Conservation (phyloP, 352 stramenopile species). For the Globisporangium parvum region DNA sequence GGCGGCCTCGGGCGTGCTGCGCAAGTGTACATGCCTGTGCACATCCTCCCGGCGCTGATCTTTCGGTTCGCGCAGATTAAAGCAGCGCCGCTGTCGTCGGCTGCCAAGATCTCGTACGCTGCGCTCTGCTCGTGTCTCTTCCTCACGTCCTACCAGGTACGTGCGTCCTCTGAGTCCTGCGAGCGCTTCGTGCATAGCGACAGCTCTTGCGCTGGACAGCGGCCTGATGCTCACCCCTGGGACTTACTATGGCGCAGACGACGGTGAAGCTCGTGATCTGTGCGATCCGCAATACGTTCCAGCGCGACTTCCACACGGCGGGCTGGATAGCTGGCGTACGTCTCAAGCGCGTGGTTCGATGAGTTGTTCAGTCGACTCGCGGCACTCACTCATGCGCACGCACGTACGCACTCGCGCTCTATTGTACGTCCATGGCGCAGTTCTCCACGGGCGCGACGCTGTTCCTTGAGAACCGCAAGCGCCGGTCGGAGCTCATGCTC, state of each 20-base stretch:
- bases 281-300: constrained; percentile 62
- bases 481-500: constrained; percentile 80
- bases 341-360: not conserved
- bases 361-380: not conserved
- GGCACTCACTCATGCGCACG: not conserved
- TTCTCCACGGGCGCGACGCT: constrained; percentile 48
- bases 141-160: constrained; percentile 77
- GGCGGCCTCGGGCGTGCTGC: constrained; percentile 57
- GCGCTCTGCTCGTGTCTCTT: constrained; percentile 77
- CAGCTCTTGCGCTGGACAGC: too few species aligned
- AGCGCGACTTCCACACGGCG: constrained; percentile 43
- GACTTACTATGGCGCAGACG: constrained; percentile 22
- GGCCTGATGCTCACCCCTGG: not conserved
- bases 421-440: constrained; percentile 29
- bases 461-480: constrained; percentile 79
- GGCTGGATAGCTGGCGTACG: constrained; percentile 51
- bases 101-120: constrained; percentile 46
- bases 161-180: too few species aligned
- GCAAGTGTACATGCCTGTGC: constrained; percentile 78
- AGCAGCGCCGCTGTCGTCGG: constrained; percentile 35
- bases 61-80: constrained; percentile 68
- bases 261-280: constrained; percentile 72
- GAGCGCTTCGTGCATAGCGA: too few species aligned
- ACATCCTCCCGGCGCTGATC: constrained; percentile 68
- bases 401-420: not conserved